Evolutionary conservation across 805 yeast species (phyloP).

Genomic region (Kodamaea fukazawae): DNA sequence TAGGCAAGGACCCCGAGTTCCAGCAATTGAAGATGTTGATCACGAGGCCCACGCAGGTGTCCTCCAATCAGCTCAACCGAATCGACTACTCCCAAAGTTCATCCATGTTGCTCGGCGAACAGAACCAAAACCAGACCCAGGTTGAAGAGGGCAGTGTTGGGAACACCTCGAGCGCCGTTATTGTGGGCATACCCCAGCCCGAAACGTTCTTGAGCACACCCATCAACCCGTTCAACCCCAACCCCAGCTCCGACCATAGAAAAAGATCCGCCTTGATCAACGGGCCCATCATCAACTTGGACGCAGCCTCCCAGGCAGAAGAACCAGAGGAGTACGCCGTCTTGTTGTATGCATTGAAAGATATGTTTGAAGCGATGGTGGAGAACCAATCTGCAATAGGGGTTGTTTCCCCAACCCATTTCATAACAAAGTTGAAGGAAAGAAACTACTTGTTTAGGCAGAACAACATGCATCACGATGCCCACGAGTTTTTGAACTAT

Average conservation of each 20-base stretch:
- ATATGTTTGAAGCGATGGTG: conserved; percentile 77
- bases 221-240: conserved; percentile 38
- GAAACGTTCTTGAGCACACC: conserved; percentile 33
- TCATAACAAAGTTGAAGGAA: conserved; percentile 72
- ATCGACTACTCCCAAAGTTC: conserved; percentile 34
- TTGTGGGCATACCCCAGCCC: conserved; percentile 42
- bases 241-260: conserved; percentile 62
- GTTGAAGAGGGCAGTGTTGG: conserved; percentile 23
- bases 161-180: conserved; percentile 30
- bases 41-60: conserved; percentile 31
- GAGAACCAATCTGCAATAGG: conserved; percentile 72
- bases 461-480: conserved; percentile 93
- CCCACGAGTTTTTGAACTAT: conserved; percentile 93
- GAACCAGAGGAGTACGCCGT: conserved; percentile 30
- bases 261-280: conserved; percentile 72
- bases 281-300: conserved; percentile 85
- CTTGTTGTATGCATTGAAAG: conserved; percentile 65
- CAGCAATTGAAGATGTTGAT: conserved; percentile 32
- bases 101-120: conserved; percentile 30
- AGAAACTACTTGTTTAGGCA: conserved; percentile 84
- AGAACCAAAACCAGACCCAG: conserved; percentile 12
- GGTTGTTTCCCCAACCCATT: conserved; percentile 75
- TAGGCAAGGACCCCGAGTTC: conserved; percentile 29
- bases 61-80: conserved; percentile 13
- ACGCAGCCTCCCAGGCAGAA: conserved; percentile 51